Evolutionary conservation across 805 yeast species (phyloP).

Genomic region (Saccharomycopsis oosterbeekiorum): DNA sequence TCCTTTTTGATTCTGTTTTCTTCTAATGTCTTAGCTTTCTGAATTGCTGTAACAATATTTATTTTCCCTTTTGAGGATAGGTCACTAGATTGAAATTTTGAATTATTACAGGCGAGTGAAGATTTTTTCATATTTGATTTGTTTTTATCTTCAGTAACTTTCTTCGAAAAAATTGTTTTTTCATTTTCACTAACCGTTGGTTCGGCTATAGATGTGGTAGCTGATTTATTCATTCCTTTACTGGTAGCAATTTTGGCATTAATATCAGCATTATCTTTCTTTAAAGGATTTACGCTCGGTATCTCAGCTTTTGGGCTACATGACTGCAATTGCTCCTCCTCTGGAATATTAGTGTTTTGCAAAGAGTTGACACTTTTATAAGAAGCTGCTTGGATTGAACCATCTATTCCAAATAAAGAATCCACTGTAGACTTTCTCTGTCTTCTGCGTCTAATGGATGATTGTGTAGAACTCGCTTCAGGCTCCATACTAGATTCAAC

Average conservation of each 20-base stretch:
- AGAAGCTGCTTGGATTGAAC: background rate
- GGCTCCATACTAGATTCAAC: background rate
- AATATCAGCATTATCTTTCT: background rate
- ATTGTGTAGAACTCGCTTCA: background rate
- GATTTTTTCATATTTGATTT: too few relatives aligned
- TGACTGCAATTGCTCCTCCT: background rate
- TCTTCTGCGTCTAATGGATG: background rate
- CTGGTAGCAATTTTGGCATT: background rate
- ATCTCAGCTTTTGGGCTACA: background rate
- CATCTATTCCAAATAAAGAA: background rate
- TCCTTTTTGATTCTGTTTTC: slow-evolving; percentile 2
- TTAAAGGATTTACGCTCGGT: background rate
- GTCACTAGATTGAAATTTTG: background rate
- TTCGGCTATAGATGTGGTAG: background rate
- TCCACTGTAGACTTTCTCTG: background rate
- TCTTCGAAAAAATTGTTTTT: background rate
- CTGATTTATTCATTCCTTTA: too few relatives aligned
- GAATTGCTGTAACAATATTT: slow-evolving; percentile 6
- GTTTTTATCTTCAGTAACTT: background rate
- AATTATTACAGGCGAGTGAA: background rate
- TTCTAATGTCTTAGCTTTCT: slow-evolving; percentile 1
- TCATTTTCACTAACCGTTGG: background rate
- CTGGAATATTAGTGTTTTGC: background rate
- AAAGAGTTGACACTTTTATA: background rate
- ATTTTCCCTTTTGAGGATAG: background rate